Evolutionary conservation across 116 monocot genomes (phyloP), one percentile per base, ranked within the genome.

Genomic region (Posidonia oceanica): DNA sequence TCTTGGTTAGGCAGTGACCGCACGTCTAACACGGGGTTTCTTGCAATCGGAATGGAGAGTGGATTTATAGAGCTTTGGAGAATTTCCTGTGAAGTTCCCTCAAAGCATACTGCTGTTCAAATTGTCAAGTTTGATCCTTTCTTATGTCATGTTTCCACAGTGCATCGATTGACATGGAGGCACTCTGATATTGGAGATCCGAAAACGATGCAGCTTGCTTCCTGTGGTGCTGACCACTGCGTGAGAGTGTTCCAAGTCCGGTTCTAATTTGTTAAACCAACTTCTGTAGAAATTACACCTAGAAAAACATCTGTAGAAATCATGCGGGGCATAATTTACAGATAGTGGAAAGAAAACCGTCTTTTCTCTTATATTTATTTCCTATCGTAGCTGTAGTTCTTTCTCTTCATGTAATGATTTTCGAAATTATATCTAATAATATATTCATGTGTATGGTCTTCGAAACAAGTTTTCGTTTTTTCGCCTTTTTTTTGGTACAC

Each of bases 41-140:
- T 99, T 68, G 93, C 99, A 13, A 75, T 99, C 39, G 99, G 99
- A 38, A 84, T 99, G 99, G 93, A 99, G 52, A 83, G 80, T 59
- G 99, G 93, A 0, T 70, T 84, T 18, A 83, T 99, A 36, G 99
- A 99, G 56, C 79, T 99, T 37, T 99, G 99, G 99, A 83, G 63
- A 58, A 38, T 93, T 15, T 62, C 71, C 3, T 71, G 81, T 38
- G 78, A 75, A 17, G 66, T 59, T 11, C 16, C 2, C 55, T 22
- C 71, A 38, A 72, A 63, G 12, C 59, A 84, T 18, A 70, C 5
- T 52, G 85, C 76, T 61, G 58, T n/a, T 13, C 70, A 71, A 72
- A 71, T 73, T 0, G 29, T 75, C 14, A 70, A 69, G 52, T 73
- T 92, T 52, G 87, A 98, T 75, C 84, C 85, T 44, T 80, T 81